Evolutionary conservation across 176 grass and related monocot genomes (phyloP), one percentile per base, ranked within the genome.

Genomic region (Avena insularis): DNA sequence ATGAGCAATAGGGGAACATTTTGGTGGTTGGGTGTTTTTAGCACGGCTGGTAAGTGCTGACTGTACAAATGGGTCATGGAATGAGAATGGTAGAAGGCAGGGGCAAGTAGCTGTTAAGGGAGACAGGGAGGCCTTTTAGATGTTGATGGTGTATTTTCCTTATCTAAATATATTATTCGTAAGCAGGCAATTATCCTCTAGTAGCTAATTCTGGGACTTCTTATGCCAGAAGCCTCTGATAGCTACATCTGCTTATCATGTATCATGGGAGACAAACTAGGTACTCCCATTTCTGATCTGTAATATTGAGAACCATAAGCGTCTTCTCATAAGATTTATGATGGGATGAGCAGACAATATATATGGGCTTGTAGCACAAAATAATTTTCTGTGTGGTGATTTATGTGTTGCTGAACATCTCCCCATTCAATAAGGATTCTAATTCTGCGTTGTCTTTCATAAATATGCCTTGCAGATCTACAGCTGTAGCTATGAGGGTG

Each of bases 401-500:
- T 82, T 54, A 53, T 54, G 3, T 86, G 53, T 62, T 78, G 25
- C 77, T 53, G 43, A 36, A 63, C 31, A 74, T 87, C 23, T 27
- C 1, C 5, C 0, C 62, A 48, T 74, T 81, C 13, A 14, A 29
- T 51, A 4, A 4, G 23, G 12, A 16, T 72, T 79, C 45, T 83
- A 36, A 87, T 46, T 25, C 13, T 75, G 19, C 23, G 15, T 38
- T 79, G 13, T 74, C 58, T 58, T 46, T 74, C 75, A 71, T 84
- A 10, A 36, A 60, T 62, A 79, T 83, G 31, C 49, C 63, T 78
- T 87, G 84, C 82, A 98, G 96, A 91, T 98, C 70, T 95, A 91
- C 81, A 95, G 88, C 50, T 92, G 86, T 66, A 89, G 96, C 79
- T 94, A 98, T 82, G 71, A 71, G 59, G 91, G 91, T 84, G 87